Conservation (phyloP, 352 stramenopile genomes). For the Phytophthora macrochlamydospora region DNA sequence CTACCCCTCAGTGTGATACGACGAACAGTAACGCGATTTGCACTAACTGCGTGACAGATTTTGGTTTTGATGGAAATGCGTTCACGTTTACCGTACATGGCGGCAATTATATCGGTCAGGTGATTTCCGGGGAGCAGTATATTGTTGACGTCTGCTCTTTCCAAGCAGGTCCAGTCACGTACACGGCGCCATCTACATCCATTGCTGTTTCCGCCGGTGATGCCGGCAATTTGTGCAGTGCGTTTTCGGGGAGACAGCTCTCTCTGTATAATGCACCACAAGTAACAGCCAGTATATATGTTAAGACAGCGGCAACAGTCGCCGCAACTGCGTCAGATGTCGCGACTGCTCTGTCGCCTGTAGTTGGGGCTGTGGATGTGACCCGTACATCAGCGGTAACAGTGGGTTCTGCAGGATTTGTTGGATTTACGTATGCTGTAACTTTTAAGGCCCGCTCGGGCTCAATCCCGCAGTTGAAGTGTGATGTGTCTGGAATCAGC, state of each 20-base stretch:
- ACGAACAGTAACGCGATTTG: conserved; percentile 26
- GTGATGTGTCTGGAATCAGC: conserved; percentile 29
- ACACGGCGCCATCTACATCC: conserved; percentile 4
- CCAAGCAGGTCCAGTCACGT: conserved; percentile 26
- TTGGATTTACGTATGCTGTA: conserved; percentile 62
- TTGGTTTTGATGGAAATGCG: conserved; percentile 55
- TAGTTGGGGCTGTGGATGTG: conserved; percentile 60
- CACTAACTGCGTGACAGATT: conserved; percentile 43
- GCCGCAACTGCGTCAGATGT: conserved; percentile 36
- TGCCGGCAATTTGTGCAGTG: conserved; percentile 29
- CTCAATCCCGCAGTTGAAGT: conserved; percentile 58
- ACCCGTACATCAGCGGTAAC: conserved; percentile 37
- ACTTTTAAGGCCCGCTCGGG: conserved; percentile 65
- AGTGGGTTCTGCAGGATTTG: conserved; percentile 57
- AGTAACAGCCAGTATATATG: conserved; percentile 29
- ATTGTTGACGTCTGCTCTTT: conserved; percentile 55
- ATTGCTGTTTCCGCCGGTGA: conserved; percentile 34
- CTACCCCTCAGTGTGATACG: conserved; percentile 48
- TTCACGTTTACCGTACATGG: conserved; percentile 32
- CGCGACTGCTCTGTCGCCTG: conserved; percentile 42
- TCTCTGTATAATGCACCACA: conserved; percentile 65
- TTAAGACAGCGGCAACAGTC: conserved; percentile 43
- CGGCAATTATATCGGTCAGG: conserved; percentile 3
- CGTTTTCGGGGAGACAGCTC: conserved; percentile 36
- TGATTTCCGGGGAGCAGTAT: conserved; percentile 33